Base-by-base conservation (phyloP, 495 filamentous ascomycete genomes). In the Haplographium delicatum region DNA sequence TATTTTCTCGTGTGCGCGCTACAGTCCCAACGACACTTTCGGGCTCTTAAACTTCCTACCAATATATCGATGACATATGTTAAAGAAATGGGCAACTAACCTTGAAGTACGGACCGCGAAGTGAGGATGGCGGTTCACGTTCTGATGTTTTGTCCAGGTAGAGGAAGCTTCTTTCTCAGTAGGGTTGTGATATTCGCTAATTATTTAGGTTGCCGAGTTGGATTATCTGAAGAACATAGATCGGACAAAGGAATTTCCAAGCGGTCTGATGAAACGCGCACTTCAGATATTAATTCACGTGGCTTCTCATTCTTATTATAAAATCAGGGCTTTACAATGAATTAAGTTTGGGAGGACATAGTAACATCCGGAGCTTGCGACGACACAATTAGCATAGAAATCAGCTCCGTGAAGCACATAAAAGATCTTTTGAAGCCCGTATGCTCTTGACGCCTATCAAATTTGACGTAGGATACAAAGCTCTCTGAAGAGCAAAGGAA, bases 361-460 rank as follows among this genome's bases (percentile, higher is more conserved):
- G 28, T 6, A 31, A 13, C 13, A 31, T 31, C 28, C n/a, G n/a
- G n/a, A n/a, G n/a, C n/a, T n/a, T n/a, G n/a, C n/a, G n/a, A n/a
- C n/a, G n/a, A 7, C 28, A 6, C 28, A 7, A 38, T 16, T 7
- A 26, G 13, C 15, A 41, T 22, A 50, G 26, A 26, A 22, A 34
- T 41, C 23, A 46, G 19, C 50, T 47, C 51, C 31, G 38, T 44
- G 45, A 38, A 53, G 58, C 33, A 51, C 45, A 57, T 57, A 45
- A 44, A 52, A 57, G 44, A 42, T 25, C 25, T 58, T 60, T 56
- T 60, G 60, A 63, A 61, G 53, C 59, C 50, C 58, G 45, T 61
- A 54, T 61, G 61, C 61, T 58, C 54, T 55, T 55, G 54, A 61
- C 61, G 61, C 61, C 61, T 50, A 58, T 59, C 58, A 59, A 47